These are phyloP conservation scores for Rhizopus sp. DNA, from an alignment of 371 early-diverging fungal genomes.

Conservation along the genomic window DNA sequence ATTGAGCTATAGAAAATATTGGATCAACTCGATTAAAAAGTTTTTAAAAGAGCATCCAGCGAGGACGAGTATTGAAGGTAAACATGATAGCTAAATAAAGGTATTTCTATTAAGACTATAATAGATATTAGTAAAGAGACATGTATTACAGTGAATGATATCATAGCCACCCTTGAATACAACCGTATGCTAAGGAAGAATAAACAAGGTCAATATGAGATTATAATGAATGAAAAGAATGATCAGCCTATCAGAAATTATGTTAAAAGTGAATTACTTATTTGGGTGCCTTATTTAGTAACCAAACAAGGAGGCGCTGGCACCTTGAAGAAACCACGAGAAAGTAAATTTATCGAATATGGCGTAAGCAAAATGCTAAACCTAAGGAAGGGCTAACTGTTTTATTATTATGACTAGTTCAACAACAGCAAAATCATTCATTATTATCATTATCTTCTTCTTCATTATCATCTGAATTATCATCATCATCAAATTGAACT, in stretches of 20 bases:
- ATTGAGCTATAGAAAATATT: conserved; percentile 88
- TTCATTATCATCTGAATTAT: not conserved
- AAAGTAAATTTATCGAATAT: not conserved
- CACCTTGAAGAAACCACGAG: conserved; percentile 25
- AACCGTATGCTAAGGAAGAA: conserved; percentile 46
- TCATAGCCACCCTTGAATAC: conserved; percentile 68
- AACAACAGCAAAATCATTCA: not conserved
- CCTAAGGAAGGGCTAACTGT: not conserved
- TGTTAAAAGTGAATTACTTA: conserved; percentile 17
- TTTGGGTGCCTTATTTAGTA: conserved; percentile 25
- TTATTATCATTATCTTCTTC: not conserved
- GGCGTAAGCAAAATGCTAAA: too few relatives aligned
- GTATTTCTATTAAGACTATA: not conserved
- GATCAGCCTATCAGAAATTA: not conserved
- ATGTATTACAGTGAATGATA: conserved; percentile 72
- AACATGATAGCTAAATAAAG: not conserved
- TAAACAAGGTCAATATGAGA: conserved; percentile 12
- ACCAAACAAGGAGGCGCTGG: conserved; percentile 22
- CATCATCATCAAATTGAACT: not conserved
- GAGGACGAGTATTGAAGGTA: conserved; percentile 50
- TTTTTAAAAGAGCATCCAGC: conserved; percentile 32
- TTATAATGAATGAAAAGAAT: conserved; percentile 1
- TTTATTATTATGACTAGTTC: not conserved
- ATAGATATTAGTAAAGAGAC: conserved; percentile 63
- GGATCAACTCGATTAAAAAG: conserved; percentile 60